phyloP scores from a whole-genome alignment of 306 rosid genomes.

The Medicago lupulina region DNA sequence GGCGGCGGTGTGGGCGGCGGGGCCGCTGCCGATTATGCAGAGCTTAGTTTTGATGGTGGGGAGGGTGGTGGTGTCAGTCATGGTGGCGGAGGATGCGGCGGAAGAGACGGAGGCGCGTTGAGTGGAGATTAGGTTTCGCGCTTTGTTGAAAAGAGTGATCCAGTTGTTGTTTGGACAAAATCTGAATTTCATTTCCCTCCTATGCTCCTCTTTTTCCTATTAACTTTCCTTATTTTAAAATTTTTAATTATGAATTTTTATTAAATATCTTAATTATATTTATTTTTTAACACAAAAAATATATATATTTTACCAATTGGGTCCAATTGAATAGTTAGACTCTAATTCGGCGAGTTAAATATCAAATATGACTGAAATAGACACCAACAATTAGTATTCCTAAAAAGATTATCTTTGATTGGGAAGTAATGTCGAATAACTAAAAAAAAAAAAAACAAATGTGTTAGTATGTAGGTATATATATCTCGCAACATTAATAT shows the following conservation, averaged over 20 bases:
- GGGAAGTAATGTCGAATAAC: background rate
- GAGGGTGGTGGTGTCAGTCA: constrained; percentile 50
- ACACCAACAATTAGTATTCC: no score
- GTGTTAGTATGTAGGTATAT: no score
- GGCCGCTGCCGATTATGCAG: constrained; percentile 93
- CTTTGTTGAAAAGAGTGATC: constrained; percentile 34
- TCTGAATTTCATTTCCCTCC: constrained; percentile 48
- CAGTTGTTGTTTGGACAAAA: constrained; percentile 29
- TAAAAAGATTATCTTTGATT: no score
- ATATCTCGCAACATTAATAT: no score
- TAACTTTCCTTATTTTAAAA: background rate
- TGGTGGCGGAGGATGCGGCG: constrained; percentile 17
- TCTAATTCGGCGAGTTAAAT: no score
- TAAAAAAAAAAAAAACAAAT: no score
- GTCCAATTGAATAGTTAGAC: no score
- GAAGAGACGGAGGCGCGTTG: constrained; percentile 25
- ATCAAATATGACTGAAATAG: no score
- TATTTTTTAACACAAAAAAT: no score
- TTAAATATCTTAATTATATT: background rate
- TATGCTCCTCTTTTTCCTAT: background rate
- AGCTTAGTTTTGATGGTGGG: constrained; percentile 63
- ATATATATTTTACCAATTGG: no score
- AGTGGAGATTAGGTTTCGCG: constrained; percentile 40
- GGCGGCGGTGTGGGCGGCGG: constrained; percentile 86
- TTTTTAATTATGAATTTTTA: background rate